Evolutionary conservation across 129 eudicot species (phyloP).

Genomic region (Artemisia argyi): DNA sequence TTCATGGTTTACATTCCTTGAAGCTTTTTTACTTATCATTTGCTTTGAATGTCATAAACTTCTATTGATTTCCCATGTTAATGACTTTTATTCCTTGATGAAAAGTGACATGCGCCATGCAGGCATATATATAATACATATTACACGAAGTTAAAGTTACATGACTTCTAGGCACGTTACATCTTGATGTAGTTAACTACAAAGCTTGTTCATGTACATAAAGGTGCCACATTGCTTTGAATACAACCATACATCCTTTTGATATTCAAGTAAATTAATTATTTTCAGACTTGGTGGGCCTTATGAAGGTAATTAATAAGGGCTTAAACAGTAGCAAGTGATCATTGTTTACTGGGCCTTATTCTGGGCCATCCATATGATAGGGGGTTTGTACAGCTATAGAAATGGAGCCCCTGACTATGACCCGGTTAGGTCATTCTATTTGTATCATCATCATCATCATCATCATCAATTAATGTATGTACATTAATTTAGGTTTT

Average conservation of each 20-base stretch:
- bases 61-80: no score
- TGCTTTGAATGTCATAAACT: no score
- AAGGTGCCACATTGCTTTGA: slow-evolving; percentile 19
- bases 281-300: slow-evolving; percentile 18
- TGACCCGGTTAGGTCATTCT: slow-evolving; percentile 9
- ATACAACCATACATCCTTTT: neutral
- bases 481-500: no score
- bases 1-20: no score
- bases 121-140: no score
- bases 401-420: slow-evolving; percentile 10
- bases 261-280: neutral
- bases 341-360: slow-evolving; percentile 24
- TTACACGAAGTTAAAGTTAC: no score
- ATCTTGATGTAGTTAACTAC: neutral
- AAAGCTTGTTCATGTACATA: neutral
- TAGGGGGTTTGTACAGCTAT: slow-evolving; percentile 17
- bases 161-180: no score
- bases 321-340: slow-evolving; percentile 12
- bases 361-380: slow-evolving; percentile 4
- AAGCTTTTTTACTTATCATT: no score
- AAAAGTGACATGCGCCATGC: no score
- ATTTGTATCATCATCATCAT: neutral
- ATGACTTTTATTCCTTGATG: no score
- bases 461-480: neutral
- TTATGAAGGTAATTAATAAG: neutral